A percentile compares a stretch with the other conserved stretches of the same genome.
phyloP scores from a whole-genome alignment of 345 rosid genomes.

The Citrus mangshanensis region DNA sequence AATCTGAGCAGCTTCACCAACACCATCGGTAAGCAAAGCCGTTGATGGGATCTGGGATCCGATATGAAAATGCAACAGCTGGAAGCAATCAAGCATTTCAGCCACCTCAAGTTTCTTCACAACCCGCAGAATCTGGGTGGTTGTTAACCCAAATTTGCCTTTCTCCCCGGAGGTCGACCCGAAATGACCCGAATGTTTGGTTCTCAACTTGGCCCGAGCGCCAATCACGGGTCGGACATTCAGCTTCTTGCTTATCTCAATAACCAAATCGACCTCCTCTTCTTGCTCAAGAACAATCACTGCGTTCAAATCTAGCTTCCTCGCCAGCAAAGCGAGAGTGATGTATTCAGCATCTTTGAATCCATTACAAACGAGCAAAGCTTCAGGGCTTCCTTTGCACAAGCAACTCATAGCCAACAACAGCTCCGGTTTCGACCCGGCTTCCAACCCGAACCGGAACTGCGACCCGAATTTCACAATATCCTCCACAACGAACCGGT shows the following conservation, averaged over 20 bases:
- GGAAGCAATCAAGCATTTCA: constrained; percentile 83
- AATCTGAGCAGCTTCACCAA: constrained; percentile 81
- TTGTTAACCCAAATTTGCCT: constrained; percentile 86
- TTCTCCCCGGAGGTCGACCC: constrained; percentile 98
- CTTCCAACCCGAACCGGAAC: constrained; percentile 85
- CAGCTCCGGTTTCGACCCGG: constrained; percentile 97
- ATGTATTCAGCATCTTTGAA: constrained; percentile 84
- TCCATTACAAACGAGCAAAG: constrained; percentile 80
- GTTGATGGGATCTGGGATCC: constrained; percentile 95
- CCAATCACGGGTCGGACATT: constrained; percentile 69
- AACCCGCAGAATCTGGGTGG: constrained; percentile 74
- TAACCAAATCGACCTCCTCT: constrained; percentile 81
- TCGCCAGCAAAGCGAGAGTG: constrained; percentile 67
- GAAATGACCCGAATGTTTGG: constrained; percentile 89
- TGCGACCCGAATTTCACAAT: constrained; percentile 68
- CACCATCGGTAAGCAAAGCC: constrained; percentile 63
- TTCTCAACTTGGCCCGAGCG: constrained; percentile 78
- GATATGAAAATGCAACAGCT: constrained; percentile 84
- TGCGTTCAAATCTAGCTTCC: constrained; percentile 64
- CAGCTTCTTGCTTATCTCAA: constrained; percentile 61
- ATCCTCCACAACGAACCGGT: constrained; percentile 83
- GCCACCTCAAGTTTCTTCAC: constrained; percentile 52
- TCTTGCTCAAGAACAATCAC: constrained; percentile 92
- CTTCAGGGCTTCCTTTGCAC: constrained; percentile 68
- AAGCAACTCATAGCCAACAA: constrained; percentile 86